phyloP scores from a whole-genome alignment of 176 grass and related monocot genomes.

The Metroxylon sagu region DNA sequence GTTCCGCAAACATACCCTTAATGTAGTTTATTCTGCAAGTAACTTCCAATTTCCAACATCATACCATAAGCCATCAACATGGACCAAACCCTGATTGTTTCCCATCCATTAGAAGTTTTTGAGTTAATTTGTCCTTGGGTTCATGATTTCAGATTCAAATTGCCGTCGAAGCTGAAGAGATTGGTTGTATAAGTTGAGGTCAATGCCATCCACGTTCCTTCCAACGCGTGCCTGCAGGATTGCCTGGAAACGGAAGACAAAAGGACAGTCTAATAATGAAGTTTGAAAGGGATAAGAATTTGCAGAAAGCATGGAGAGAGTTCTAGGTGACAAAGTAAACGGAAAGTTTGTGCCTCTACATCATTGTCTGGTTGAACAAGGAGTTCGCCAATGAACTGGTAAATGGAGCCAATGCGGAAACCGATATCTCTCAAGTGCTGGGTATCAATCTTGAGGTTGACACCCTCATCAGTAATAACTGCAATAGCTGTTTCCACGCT shows the following conservation, averaged over 20 bases:
- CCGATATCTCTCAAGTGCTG: slow-evolving; percentile 35
- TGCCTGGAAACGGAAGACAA: slow-evolving; percentile 25
- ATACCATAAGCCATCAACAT: too few species aligned
- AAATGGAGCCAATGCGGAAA: slow-evolving; percentile 36
- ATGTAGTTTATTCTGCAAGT: too few species aligned
- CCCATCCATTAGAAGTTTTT: too few species aligned
- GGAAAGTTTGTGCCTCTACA: neutral
- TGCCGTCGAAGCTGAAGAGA: slow-evolving; percentile 45
- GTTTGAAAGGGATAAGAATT: neutral
- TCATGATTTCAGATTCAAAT: slow-evolving; percentile 34
- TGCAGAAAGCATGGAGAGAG: neutral
- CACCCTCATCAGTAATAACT: slow-evolving; percentile 33
- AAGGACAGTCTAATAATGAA: neutral
- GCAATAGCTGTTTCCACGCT: slow-evolving; percentile 38
- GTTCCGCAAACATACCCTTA: too few species aligned
- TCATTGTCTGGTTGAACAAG: slow-evolving; percentile 27
- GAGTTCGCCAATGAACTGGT: slow-evolving; percentile 88
- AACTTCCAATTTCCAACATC: too few species aligned
- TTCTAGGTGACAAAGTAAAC: neutral
- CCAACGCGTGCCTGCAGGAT: slow-evolving; percentile 55
- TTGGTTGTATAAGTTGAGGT: slow-evolving; percentile 68
- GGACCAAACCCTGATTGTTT: too few species aligned
- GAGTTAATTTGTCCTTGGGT: slow-evolving; percentile 13
- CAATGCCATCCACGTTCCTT: slow-evolving; percentile 54
- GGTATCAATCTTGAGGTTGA: slow-evolving; percentile 46